Evolutionary conservation across 164 flowering plant species (phyloP).

Genomic region (Piper longum): DNA sequence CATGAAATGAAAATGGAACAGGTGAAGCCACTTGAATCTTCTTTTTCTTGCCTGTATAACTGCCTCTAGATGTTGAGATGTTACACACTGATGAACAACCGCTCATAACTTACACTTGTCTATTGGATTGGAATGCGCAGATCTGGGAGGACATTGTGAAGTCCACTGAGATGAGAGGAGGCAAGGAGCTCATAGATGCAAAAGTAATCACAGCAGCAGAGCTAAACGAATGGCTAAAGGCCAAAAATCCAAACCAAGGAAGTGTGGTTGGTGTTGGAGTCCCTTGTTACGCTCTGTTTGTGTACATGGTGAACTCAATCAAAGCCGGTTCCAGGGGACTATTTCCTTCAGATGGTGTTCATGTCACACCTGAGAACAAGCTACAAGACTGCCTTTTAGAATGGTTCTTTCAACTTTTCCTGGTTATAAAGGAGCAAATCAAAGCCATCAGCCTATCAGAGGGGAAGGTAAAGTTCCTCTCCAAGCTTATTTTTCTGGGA

Average conservation of each 20-base stretch:
- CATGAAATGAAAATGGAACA: constrained; percentile 87
- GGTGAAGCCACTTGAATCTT: constrained; percentile 21
- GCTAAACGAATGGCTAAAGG: constrained; percentile 50
- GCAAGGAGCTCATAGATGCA: constrained; percentile 17
- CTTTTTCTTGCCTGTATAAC: no score
- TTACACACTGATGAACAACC: no score
- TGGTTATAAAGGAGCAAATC: constrained; percentile 77
- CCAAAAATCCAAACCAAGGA: constrained; percentile 30
- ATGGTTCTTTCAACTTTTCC: constrained; percentile 75
- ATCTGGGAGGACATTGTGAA: constrained; percentile 58
- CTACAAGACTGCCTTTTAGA: constrained; percentile 72
- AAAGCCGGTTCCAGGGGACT: constrained; percentile 53
- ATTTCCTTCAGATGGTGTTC: constrained; percentile 43
- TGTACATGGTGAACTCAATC: constrained; percentile 42
- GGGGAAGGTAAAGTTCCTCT: constrained; percentile 44
- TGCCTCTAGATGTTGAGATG: no score
- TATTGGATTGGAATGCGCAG: constrained; percentile 19
- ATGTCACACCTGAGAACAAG: constrained; percentile 50
- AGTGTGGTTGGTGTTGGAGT: constrained; percentile 44
- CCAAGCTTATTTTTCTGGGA: constrained; percentile 50
- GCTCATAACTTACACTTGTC: no score
- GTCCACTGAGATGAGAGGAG: constrained; percentile 41
- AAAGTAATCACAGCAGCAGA: constrained; percentile 39
- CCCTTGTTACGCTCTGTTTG: constrained; percentile 50
- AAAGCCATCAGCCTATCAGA: constrained; percentile 35